Conservation (phyloP, 148 eudicot genomes). For the Rhododendron griersonianum region DNA sequence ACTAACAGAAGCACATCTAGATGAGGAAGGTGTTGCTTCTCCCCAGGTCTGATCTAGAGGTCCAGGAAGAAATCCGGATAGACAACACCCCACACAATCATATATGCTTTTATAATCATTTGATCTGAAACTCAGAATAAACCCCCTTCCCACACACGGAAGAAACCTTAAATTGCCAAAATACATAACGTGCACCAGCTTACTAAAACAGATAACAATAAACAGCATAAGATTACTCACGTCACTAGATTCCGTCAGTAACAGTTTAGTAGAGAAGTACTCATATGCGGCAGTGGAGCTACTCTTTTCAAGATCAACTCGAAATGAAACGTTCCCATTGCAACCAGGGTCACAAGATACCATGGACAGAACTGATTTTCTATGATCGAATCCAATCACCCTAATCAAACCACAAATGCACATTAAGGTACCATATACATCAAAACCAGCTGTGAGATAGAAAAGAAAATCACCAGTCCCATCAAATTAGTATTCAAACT, state of each 20-base stretch:
- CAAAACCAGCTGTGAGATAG: neutral
- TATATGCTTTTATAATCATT: neutral
- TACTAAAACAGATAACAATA: neutral
- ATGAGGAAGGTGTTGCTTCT: neutral
- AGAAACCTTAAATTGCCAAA: neutral
- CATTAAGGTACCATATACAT: neutral
- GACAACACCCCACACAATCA: neutral
- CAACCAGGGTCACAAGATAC: slow-evolving; percentile 29
- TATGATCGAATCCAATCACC: slow-evolving; percentile 74
- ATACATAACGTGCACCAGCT: neutral
- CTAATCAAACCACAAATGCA: slow-evolving; percentile 27
- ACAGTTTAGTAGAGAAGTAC: slow-evolving; percentile 46
- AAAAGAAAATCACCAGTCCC: neutral
- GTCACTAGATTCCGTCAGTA: slow-evolving; percentile 21
- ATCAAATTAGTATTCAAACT: neutral
- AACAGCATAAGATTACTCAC: slow-evolving; percentile 26
- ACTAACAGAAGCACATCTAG: neutral
- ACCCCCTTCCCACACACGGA: neutral
- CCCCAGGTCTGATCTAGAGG: neutral
- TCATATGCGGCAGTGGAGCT: slow-evolving; percentile 76
- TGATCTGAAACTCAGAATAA: neutral
- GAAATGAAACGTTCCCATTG: slow-evolving; percentile 41
- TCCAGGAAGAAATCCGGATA: neutral
- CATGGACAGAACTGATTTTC: slow-evolving; percentile 21
- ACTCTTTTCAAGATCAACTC: slow-evolving; percentile 60